Percentiles rank a stretch among this genome's conserved stretches.
These are phyloP conservation scores for Rhizophora apiculata DNA, from an alignment of 345 rosid genomes.

Conservation along the genomic window DNA sequence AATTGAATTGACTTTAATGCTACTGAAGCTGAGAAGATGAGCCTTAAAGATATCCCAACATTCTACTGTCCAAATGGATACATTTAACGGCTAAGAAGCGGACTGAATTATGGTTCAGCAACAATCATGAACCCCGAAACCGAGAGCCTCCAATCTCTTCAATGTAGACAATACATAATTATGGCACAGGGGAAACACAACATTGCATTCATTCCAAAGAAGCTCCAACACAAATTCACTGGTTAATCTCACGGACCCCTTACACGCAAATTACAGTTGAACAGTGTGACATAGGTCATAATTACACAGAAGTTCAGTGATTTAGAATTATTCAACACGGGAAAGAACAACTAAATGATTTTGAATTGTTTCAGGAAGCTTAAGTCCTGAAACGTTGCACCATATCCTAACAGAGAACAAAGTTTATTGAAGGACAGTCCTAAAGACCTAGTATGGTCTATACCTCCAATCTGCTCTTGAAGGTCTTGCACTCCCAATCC, in stretches of 20 bases:
- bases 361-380: neutral
- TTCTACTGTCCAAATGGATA: slow-evolving; percentile 55
- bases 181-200: neutral
- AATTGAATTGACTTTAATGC: neutral
- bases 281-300: neutral
- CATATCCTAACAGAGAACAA: neutral
- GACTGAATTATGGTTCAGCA: slow-evolving; percentile 55
- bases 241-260: neutral
- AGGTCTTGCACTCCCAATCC: slow-evolving; percentile 58
- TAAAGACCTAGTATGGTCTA: slow-evolving; percentile 54
- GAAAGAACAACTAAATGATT: neutral
- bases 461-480: slow-evolving; percentile 90
- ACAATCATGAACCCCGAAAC: slow-evolving; percentile 42
- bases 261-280: neutral
- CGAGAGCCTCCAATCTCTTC: slow-evolving; percentile 50
- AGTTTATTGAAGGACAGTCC: neutral
- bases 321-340: neutral
- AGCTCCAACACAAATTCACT: neutral
- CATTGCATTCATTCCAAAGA: neutral
- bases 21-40: slow-evolving; percentile 49
- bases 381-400: neutral
- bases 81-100: slow-evolving; percentile 28
- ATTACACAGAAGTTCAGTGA: neutral
- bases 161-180: neutral
- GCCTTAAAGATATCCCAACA: slow-evolving; percentile 29